Conservation (phyloP, 352 stramenopile genomes). For the Phytophthora quininea region DNA sequence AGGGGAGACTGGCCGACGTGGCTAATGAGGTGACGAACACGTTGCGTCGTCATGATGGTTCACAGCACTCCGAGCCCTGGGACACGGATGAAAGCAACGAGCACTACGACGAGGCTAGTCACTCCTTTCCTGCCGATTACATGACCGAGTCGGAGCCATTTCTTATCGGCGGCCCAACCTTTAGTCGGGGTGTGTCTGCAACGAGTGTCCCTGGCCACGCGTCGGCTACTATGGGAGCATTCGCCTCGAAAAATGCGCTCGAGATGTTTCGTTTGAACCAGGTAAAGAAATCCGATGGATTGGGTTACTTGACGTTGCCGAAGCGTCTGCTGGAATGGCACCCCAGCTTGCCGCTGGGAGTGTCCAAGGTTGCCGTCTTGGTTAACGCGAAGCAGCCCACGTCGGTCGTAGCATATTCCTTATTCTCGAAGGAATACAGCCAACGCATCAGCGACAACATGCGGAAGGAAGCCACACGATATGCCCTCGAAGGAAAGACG, state of each 20-base stretch:
- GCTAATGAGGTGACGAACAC: slow-evolving; percentile 84
- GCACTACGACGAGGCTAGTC: slow-evolving; percentile 61
- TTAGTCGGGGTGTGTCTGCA: slow-evolving; percentile 26
- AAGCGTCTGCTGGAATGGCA: slow-evolving; percentile 85
- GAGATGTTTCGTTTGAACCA: slow-evolving; percentile 72
- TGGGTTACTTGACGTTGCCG: slow-evolving; percentile 79
- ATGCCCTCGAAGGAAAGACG: slow-evolving; percentile 37
- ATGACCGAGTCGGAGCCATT: slow-evolving; percentile 37
- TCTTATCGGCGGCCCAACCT: slow-evolving; percentile 11
- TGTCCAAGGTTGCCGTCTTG: slow-evolving; percentile 75
- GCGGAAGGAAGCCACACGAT: slow-evolving; percentile 49
- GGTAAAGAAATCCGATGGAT: slow-evolving; percentile 58
- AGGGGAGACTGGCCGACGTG: slow-evolving; percentile 41
- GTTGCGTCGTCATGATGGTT: slow-evolving; percentile 41
- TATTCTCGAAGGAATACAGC: slow-evolving; percentile 85
- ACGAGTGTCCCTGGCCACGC: slow-evolving; percentile 46
- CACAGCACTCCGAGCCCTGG: slow-evolving; percentile 63
- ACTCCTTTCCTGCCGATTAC: slow-evolving; percentile 68
- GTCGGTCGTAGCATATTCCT: slow-evolving; percentile 85
- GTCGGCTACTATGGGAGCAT: slow-evolving; percentile 69
- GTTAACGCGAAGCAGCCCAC: slow-evolving; percentile 85
- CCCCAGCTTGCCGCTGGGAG: slow-evolving; percentile 71
- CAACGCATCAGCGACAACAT: slow-evolving; percentile 80
- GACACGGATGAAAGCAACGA: slow-evolving; percentile 73
- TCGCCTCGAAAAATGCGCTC: slow-evolving; percentile 62